These are phyloP conservation scores for Mycotypha africana DNA, from an alignment of 371 early-diverging fungal genomes.

Conservation along the genomic window DNA sequence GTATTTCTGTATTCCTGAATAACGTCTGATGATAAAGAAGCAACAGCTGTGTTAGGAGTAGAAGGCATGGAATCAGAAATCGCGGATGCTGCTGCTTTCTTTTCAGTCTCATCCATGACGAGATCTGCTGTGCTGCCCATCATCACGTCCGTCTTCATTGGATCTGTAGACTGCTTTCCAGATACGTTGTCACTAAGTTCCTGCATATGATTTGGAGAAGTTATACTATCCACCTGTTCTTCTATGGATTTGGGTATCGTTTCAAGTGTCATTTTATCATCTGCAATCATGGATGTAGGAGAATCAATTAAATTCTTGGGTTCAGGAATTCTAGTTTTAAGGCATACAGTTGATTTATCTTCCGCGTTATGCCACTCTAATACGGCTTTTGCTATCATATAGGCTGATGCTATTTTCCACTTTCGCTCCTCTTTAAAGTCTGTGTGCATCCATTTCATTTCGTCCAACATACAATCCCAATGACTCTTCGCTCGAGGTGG, in stretches of 20 bases:
- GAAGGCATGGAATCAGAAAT: constrained; percentile 21
- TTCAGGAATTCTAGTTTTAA: constrained; percentile 32
- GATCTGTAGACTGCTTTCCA: not conserved
- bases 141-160: constrained; percentile 13
- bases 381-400: constrained; percentile 62
- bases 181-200: not conserved
- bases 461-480: constrained; percentile 85
- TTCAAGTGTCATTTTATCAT: not conserved
- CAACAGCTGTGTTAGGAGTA: constrained; percentile 7
- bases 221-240: no score
- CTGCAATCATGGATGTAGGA: not conserved
- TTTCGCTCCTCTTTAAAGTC: constrained; percentile 85
- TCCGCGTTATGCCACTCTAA: constrained; percentile 77
- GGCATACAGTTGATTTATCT: constrained; percentile 66
- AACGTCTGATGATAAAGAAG: constrained; percentile 8
- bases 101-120: constrained; percentile 5
- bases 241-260: no score
- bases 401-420: constrained; percentile 79
- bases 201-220: not conserved
- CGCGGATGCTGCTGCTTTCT: no score
- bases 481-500: constrained; percentile 72
- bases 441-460: constrained; percentile 85
- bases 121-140: constrained; percentile 7
- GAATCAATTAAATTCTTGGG: not conserved
- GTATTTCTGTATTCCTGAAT: constrained; percentile 18